Conservation (phyloP, 1,284 basidiomycete species). For the Tausonia pullulans region DNA sequence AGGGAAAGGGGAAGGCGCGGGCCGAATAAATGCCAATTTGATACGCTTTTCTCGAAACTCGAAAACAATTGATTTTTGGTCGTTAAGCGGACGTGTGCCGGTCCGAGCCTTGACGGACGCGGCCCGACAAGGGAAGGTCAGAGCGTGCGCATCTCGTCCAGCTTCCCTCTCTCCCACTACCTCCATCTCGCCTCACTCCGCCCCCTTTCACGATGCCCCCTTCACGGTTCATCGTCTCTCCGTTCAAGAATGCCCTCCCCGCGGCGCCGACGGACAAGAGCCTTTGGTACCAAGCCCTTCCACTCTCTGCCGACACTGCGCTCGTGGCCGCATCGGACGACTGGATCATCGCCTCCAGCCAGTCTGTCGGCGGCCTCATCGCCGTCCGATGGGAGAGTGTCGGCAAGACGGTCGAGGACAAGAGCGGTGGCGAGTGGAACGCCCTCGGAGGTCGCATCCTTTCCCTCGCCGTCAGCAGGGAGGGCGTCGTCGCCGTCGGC, state of each 20-base stretch:
- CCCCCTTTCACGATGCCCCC: conserved; percentile 3
- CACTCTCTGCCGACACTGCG: not conserved
- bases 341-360: not conserved
- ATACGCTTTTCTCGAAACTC: too few species aligned
- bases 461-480: not conserved
- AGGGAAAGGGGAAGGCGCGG: too few species aligned
- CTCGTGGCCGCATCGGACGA: not conserved
- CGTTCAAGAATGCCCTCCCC: conserved; percentile 14
- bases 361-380: conserved; percentile 3
- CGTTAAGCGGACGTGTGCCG: too few species aligned
- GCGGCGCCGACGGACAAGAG: not conserved
- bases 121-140: not conserved
- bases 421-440: conserved; percentile 2
- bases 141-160: not conserved
- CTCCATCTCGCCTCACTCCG: not conserved
- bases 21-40: too few species aligned
- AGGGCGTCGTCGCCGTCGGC: not conserved
- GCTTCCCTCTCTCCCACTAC: not conserved
- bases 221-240: conserved; percentile 8
- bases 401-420: not conserved
- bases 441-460: not conserved
- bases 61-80: too few species aligned
- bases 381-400: conserved; percentile 3
- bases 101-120: not conserved
- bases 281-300: not conserved